A percentile compares a stretch with the other conserved stretches of the same genome.
These are phyloP conservation scores for Apiotrichum sp. DNA, from an alignment of 1,284 basidiomycete species.

Conservation along the genomic window DNA sequence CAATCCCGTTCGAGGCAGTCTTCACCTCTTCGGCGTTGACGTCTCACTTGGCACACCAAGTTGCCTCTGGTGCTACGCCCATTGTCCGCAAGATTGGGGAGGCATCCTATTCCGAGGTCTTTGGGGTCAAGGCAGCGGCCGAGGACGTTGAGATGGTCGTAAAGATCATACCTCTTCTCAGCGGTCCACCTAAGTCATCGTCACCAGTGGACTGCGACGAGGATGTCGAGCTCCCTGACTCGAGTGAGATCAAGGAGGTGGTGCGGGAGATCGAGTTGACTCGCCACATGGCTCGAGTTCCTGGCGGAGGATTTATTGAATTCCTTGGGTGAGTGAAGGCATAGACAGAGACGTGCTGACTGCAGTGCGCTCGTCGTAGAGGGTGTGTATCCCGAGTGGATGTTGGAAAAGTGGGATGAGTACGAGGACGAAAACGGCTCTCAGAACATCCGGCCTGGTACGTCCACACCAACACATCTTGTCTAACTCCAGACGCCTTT, in stretches of 20 bases:
- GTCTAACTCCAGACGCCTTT: slow-evolving; percentile 57
- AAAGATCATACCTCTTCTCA: slow-evolving; percentile 28
- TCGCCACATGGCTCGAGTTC: slow-evolving; percentile 61
- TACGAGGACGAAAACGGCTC: slow-evolving; percentile 66
- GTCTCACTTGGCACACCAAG: neutral
- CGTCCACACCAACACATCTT: slow-evolving; percentile 15
- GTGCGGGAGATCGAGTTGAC: slow-evolving; percentile 84
- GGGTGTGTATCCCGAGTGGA: slow-evolving; percentile 69
- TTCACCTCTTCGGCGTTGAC: slow-evolving; percentile 8
- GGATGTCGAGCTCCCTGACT: slow-evolving; percentile 43
- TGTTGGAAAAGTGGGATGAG: slow-evolving; percentile 80
- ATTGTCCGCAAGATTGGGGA: slow-evolving; percentile 78
- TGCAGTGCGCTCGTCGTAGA: slow-evolving; percentile 68
- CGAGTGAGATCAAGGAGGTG: slow-evolving; percentile 69
- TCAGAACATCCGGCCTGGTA: slow-evolving; percentile 80
- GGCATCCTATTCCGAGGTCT: slow-evolving; percentile 97
- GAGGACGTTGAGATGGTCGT: slow-evolving; percentile 25
- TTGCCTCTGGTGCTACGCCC: neutral
- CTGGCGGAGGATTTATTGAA: slow-evolving; percentile 66
- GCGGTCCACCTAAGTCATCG: neutral
- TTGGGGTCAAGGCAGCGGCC: slow-evolving; percentile 59
- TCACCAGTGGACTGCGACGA: neutral
- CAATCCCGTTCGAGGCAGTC: slow-evolving; percentile 7
- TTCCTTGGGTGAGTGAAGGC: slow-evolving; percentile 55
- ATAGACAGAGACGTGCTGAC: neutral